phyloP scores from a whole-genome alignment of 2,329 filamentous ascomycete species.

The Ascochyta lentis region DNA sequence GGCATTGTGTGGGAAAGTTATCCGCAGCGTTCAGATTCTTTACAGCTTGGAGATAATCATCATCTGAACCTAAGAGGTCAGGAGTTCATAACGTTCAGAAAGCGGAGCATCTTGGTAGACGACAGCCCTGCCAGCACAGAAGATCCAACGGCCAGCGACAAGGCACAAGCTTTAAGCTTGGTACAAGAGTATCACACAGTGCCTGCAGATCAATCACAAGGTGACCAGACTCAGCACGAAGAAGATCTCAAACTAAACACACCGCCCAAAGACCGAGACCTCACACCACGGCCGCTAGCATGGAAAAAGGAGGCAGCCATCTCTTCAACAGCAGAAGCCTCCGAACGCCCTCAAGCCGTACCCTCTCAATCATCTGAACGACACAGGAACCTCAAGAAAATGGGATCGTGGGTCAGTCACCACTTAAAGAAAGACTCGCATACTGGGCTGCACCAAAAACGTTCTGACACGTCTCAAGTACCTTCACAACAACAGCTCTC shows the following conservation, averaged over 20 bases:
- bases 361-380: neutral
- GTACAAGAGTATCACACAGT: slow-evolving; percentile 42
- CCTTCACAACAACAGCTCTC: neutral
- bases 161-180: slow-evolving; percentile 25
- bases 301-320: slow-evolving; percentile 26
- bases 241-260: neutral
- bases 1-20: neutral
- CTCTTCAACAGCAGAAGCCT: neutral
- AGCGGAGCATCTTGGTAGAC: neutral
- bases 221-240: slow-evolving; percentile 3
- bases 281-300: slow-evolving; percentile 25
- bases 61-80: neutral
- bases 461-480: neutral
- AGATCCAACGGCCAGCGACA: slow-evolving; percentile 23
- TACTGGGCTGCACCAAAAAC: neutral
- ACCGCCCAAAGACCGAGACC: slow-evolving; percentile 12
- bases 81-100: neutral
- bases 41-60: neutral
- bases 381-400: slow-evolving; percentile 3
- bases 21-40: slow-evolving; percentile 1
- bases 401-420: slow-evolving; percentile 14
- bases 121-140: slow-evolving; percentile 9
- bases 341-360: neutral
- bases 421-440: neutral
- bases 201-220: slow-evolving; percentile 34